A percentile compares a stretch with the other conserved stretches of the same genome.
These are phyloP conservation scores for Tolypocladium sp. DNA, from an alignment of 2,329 filamentous ascomycete genomes.

Conservation along the genomic window DNA sequence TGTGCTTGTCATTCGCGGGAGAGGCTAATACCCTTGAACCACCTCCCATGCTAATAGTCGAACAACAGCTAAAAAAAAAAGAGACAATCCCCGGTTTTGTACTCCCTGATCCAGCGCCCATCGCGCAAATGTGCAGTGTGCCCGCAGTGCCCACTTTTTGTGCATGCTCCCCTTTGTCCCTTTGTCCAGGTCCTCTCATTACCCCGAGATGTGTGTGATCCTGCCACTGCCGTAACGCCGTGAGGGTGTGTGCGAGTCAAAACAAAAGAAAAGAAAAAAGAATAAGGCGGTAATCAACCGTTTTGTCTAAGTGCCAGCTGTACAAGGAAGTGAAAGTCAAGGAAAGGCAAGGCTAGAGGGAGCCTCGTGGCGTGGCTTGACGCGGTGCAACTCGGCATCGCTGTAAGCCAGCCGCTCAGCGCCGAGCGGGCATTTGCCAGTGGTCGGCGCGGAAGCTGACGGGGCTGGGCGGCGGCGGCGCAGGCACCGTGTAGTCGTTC, in stretches of 20 bases:
- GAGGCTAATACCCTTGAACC: not conserved
- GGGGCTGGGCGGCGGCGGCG: conserved; percentile 54
- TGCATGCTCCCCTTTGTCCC: not conserved
- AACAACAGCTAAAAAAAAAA: not conserved
- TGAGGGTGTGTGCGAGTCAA: not conserved
- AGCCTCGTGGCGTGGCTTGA: not conserved
- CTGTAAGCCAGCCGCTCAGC: conserved; percentile 9
- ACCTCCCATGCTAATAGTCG: not conserved
- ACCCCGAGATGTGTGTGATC: not conserved
- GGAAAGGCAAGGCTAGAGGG: not conserved
- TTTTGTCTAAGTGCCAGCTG: not conserved
- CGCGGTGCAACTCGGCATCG: not conserved
- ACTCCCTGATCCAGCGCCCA: not conserved
- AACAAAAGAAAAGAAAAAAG: not conserved
- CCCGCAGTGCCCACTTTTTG: not conserved
- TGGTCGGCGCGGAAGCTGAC: conserved; percentile 51
- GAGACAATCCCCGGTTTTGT: not conserved
- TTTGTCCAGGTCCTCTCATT: not conserved
- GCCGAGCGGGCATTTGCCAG: conserved; percentile 33
- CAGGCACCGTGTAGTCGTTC: conserved; percentile 55
- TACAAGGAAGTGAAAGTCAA: not conserved
- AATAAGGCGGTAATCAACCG: not conserved
- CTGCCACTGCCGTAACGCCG: not conserved
- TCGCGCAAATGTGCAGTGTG: not conserved
- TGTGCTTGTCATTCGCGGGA: not conserved